Percentiles rank a stretch among this genome's conserved stretches.
phyloP scores from a whole-genome alignment of 2,329 filamentous ascomycete species.

The Colletotrichum australisinense region DNA sequence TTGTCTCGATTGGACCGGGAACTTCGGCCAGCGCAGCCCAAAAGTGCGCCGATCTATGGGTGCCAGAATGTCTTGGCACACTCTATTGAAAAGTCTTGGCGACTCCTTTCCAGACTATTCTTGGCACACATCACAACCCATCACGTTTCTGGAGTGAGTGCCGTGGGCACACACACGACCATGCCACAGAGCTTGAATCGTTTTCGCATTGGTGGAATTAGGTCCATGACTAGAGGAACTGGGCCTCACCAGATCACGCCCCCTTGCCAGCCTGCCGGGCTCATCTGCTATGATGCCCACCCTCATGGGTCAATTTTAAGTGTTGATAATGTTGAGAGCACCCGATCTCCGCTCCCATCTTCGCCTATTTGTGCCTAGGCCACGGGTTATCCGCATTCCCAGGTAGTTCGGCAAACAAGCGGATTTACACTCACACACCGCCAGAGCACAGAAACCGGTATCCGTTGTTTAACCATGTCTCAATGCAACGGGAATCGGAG shows the following conservation, averaged over 20 bases:
- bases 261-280: constrained; percentile 18
- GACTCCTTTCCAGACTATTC: constrained; percentile 26
- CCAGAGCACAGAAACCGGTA: background rate
- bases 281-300: background rate
- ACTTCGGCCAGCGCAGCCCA: background rate
- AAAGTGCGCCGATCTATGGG: constrained; percentile 14
- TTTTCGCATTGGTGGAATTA: constrained; percentile 20
- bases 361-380: background rate
- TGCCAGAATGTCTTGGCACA: constrained; percentile 11
- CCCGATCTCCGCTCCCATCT: constrained; percentile 2
- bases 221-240: background rate
- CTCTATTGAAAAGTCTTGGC: constrained; percentile 14
- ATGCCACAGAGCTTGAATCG: background rate
- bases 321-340: background rate
- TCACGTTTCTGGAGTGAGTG: constrained; percentile 11
- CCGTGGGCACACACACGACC: background rate
- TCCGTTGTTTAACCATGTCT: background rate
- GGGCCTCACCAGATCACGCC: background rate
- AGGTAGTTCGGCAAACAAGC: background rate
- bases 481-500: constrained; percentile 3
- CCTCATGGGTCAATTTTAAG: background rate
- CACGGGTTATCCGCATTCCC: background rate
- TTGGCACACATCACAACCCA: constrained; percentile 2
- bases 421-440: constrained; percentile 9
- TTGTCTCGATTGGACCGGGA: background rate